These are phyloP conservation scores for Alternaria sp. DNA, from an alignment of 2,329 filamentous ascomycete genomes.

Conservation along the genomic window DNA sequence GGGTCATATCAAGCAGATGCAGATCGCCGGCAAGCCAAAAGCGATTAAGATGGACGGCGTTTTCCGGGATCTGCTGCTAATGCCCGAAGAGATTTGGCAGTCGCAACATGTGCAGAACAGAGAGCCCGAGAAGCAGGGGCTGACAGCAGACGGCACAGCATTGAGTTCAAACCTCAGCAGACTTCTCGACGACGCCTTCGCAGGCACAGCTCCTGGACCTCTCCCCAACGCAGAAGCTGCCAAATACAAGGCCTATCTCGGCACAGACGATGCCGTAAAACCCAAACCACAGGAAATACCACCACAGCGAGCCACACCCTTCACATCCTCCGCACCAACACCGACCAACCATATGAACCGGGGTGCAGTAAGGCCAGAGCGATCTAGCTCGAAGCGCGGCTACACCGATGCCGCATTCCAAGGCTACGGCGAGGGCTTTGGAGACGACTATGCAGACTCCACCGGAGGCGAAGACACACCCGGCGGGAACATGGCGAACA, in stretches of 20 bases:
- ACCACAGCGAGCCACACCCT: constrained; percentile 28
- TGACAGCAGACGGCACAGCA: constrained; percentile 36
- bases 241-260: constrained; percentile 53
- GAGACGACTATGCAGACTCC: constrained; percentile 72
- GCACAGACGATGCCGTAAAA: constrained; percentile 50
- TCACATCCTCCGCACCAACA: constrained; percentile 31
- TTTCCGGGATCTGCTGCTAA: constrained; percentile 44
- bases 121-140: constrained; percentile 42
- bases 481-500: constrained; percentile 34
- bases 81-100: constrained; percentile 52
- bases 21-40: constrained; percentile 58
- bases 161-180: constrained; percentile 32
- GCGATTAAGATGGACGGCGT: constrained; percentile 50
- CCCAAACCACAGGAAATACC: constrained; percentile 35
- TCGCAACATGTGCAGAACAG: constrained; percentile 49
- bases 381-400: constrained; percentile 73
- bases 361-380: constrained; percentile 64
- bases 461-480: constrained; percentile 72
- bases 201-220: constrained; percentile 51
- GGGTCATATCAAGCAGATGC: constrained; percentile 58
- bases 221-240: constrained; percentile 50
- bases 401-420: constrained; percentile 78
- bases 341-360: constrained; percentile 45
- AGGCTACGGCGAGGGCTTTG: constrained; percentile 75
- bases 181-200: constrained; percentile 51